Evolutionary conservation across 768 basidiomycete species (phyloP).

Genomic region (Ephemerocybe angulata): DNA sequence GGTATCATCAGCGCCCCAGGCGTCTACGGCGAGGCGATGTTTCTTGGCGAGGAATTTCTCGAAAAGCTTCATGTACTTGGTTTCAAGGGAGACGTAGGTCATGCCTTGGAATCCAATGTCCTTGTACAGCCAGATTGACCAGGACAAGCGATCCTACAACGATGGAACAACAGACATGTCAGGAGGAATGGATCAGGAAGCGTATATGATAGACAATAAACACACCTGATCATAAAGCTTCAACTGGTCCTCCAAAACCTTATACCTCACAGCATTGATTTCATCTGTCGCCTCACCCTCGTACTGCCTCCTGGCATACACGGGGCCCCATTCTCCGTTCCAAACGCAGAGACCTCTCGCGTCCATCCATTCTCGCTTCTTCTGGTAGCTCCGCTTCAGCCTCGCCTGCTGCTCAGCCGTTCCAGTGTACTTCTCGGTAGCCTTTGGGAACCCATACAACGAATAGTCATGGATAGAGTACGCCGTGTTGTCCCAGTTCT

Average conservation of each 20-base stretch:
- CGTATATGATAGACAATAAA: too few species aligned
- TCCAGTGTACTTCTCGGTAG: constrained; percentile 51
- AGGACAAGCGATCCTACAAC: constrained; percentile 57
- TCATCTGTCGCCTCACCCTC: constrained; percentile 56
- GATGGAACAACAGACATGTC: not conserved
- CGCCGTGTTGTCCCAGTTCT: constrained; percentile 65
- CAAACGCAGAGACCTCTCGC: constrained; percentile 60
- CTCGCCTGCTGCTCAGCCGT: constrained; percentile 49
- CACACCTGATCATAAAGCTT: constrained; percentile 61
- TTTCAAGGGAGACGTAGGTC: constrained; percentile 66
- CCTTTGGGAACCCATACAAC: constrained; percentile 65
- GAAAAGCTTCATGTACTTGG: constrained; percentile 71
- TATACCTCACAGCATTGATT: constrained; percentile 64
- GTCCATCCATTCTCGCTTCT: constrained; percentile 79
- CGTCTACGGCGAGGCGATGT: constrained; percentile 70
- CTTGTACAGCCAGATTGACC: constrained; percentile 89
- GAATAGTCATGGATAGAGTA: constrained; percentile 82
- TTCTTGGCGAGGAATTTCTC: constrained; percentile 71
- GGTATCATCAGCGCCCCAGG: constrained; percentile 71
- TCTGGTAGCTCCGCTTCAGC: constrained; percentile 57
- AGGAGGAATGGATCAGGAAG: not conserved
- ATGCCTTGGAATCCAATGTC: constrained; percentile 87
- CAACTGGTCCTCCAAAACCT: constrained; percentile 70
- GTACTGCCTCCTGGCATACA: constrained; percentile 64
- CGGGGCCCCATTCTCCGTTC: constrained; percentile 85